Evolutionary conservation across 1,284 basidiomycete genomes (phyloP).

Genomic region (Cutaneotrichosporon sp.): DNA sequence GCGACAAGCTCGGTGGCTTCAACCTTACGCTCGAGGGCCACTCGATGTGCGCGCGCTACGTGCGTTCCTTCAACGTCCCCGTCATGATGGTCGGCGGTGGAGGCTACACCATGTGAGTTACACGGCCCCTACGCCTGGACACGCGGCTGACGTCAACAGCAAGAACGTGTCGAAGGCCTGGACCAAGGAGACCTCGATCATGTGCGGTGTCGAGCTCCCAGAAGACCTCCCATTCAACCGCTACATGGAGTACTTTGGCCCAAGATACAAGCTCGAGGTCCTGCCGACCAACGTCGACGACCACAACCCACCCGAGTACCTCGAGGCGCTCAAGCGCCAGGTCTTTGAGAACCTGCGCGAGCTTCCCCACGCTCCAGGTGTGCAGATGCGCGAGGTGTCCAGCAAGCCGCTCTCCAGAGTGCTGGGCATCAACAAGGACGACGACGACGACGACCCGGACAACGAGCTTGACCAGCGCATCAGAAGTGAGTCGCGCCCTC

Average conservation of each 20-base stretch:
- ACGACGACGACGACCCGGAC: conserved; percentile 52
- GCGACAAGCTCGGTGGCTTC: conserved; percentile 95
- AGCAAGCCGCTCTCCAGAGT: conserved; percentile 47
- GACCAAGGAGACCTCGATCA: conserved; percentile 96
- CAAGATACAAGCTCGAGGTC: conserved; percentile 91
- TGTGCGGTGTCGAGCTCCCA: conserved; percentile 82
- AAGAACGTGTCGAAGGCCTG: conserved; percentile 94
- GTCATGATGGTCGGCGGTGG: conserved; percentile 92
- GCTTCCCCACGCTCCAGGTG: conserved; percentile 79
- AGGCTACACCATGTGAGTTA: conserved; percentile 72
- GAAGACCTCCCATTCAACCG: conserved; percentile 90
- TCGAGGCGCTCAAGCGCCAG: conserved; percentile 73
- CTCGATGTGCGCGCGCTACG: conserved; percentile 84
- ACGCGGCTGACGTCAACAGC: conserved; percentile 53
- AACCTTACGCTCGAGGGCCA: conserved; percentile 92
- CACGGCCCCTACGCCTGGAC: too few species aligned
- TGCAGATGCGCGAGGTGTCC: conserved; percentile 82
- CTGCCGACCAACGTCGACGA: conserved; percentile 93
- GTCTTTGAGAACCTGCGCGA: conserved; percentile 78
- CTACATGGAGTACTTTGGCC: conserved; percentile 98
- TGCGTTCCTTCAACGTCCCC: conserved; percentile 81
- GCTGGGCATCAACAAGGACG: conserved; percentile 44
- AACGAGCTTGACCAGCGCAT: conserved; percentile 51
- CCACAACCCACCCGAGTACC: conserved; percentile 78
- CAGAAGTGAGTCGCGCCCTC: conserved; percentile 36